These are phyloP conservation scores for Nicotiana benthamiana DNA, from an alignment of 257 asterid species.

Conservation along the genomic window DNA sequence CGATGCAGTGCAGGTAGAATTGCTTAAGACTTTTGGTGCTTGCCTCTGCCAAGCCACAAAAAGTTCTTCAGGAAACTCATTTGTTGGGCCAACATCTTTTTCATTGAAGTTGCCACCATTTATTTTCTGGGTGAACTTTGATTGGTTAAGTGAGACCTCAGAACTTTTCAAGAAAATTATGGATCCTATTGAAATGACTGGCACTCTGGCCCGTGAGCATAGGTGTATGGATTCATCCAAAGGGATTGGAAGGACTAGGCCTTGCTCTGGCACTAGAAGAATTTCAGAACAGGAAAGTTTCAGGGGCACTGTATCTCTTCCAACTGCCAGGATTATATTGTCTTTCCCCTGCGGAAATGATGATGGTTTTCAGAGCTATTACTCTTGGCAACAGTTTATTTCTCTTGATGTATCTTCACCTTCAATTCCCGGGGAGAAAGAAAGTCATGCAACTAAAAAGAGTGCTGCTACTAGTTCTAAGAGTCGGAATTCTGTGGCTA, in stretches of 20 bases:
- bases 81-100: slow-evolving; percentile 52
- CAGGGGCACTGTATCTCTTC: slow-evolving; percentile 51
- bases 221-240: slow-evolving; percentile 15
- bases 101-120: slow-evolving; percentile 65
- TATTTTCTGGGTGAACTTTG: slow-evolving; percentile 68
- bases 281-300: slow-evolving; percentile 28
- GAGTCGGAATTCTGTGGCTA: slow-evolving; percentile 27
- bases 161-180: slow-evolving; percentile 47
- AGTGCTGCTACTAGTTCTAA: slow-evolving; percentile 30
- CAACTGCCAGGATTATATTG: slow-evolving; percentile 69
- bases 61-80: slow-evolving; percentile 42
- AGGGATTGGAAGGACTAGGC: slow-evolving; percentile 28
- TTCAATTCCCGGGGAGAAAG: slow-evolving; percentile 24
- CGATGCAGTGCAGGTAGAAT: slow-evolving; percentile 42
- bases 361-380: slow-evolving; percentile 37
- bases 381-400: slow-evolving; percentile 60
- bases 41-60: slow-evolving; percentile 47
- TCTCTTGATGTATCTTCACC: slow-evolving; percentile 59
- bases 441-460: slow-evolving; percentile 29
- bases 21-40: slow-evolving; percentile 63
- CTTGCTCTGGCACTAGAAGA: slow-evolving; percentile 23
- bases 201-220: slow-evolving; percentile 18
- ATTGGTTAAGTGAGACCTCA: slow-evolving; percentile 29
- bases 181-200: slow-evolving; percentile 28
- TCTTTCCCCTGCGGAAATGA: slow-evolving; percentile 49